Evolutionary conservation across 768 basidiomycete species (phyloP).

Genomic region (Lactarius vividus): DNA sequence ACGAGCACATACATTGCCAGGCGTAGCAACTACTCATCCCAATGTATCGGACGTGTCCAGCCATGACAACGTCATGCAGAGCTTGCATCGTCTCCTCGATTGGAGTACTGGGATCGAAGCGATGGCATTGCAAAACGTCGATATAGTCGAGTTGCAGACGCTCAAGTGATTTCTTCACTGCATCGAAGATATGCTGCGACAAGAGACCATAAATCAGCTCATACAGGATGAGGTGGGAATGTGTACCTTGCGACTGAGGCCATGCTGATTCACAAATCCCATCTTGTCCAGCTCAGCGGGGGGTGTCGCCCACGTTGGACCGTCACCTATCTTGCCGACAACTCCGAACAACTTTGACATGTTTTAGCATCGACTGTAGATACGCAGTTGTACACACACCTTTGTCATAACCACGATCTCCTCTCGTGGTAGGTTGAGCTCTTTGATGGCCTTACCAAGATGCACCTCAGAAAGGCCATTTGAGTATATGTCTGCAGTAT

Average conservation of each 20-base stretch:
- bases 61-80: constrained; percentile 40
- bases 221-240: not conserved
- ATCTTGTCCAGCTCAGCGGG: constrained; percentile 26
- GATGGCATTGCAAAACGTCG: constrained; percentile 62
- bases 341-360: constrained; percentile 1
- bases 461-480: constrained; percentile 37
- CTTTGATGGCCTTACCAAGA: constrained; percentile 43
- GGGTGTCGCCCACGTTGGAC: not conserved
- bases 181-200: constrained; percentile 66
- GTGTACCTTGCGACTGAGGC: constrained; percentile 38
- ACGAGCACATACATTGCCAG: constrained; percentile 31
- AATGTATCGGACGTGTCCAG: constrained; percentile 39
- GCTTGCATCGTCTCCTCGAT: constrained; percentile 35
- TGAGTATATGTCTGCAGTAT: constrained; percentile 47
- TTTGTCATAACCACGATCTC: constrained; percentile 47
- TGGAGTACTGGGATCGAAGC: constrained; percentile 38
- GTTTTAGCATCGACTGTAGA: not conserved
- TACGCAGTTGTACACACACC: constrained; percentile 20
- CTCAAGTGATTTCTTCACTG: constrained; percentile 59
- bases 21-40: constrained; percentile 34
- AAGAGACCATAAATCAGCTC: not conserved
- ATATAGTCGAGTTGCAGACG: constrained; percentile 76
- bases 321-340: constrained; percentile 2
- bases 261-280: constrained; percentile 40
- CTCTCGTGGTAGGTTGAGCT: constrained; percentile 39